Percentiles rank a stretch among this genome's conserved stretches.
phyloP scores from a whole-genome alignment of 1,139 yeast species.

The Wickerhamomyces sp. region DNA sequence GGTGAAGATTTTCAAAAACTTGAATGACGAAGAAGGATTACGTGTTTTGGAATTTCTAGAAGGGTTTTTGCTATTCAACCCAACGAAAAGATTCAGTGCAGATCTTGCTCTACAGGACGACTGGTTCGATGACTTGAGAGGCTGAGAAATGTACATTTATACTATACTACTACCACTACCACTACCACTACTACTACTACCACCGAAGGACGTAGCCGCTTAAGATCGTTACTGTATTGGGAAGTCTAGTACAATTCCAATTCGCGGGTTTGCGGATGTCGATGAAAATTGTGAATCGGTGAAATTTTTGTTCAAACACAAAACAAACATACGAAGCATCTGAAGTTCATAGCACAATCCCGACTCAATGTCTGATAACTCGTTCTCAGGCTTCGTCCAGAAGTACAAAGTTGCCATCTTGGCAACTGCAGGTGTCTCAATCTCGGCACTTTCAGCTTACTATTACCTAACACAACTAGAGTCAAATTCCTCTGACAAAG shows the following conservation, averaged over 20 bases:
- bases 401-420: constrained; percentile 57
- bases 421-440: constrained; percentile 57
- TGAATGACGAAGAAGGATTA: constrained; percentile 18
- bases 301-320: too few relatives aligned
- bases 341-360: too few relatives aligned
- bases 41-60: constrained; percentile 21
- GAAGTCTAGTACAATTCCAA: background rate
- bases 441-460: constrained; percentile 58
- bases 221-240: background rate
- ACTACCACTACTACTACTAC: too few relatives aligned
- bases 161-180: too few relatives aligned
- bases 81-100: constrained; percentile 64
- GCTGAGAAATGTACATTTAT: too few relatives aligned
- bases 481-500: constrained; percentile 1
- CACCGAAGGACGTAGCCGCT: too few relatives aligned
- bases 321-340: too few relatives aligned
- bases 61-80: constrained; percentile 51
- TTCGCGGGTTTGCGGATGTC: too few relatives aligned
- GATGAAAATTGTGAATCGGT: too few relatives aligned
- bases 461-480: constrained; percentile 39
- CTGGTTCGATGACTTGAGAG: constrained; percentile 73
- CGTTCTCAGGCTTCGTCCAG: constrained; percentile 27
- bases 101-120: constrained; percentile 63
- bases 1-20: constrained; percentile 70
- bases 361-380: constrained; percentile 8